Evolutionary conservation across 2,329 filamentous ascomycete genomes (phyloP), one percentile per base, ranked within the genome.

Genomic region (Aspergillus sp.): DNA sequence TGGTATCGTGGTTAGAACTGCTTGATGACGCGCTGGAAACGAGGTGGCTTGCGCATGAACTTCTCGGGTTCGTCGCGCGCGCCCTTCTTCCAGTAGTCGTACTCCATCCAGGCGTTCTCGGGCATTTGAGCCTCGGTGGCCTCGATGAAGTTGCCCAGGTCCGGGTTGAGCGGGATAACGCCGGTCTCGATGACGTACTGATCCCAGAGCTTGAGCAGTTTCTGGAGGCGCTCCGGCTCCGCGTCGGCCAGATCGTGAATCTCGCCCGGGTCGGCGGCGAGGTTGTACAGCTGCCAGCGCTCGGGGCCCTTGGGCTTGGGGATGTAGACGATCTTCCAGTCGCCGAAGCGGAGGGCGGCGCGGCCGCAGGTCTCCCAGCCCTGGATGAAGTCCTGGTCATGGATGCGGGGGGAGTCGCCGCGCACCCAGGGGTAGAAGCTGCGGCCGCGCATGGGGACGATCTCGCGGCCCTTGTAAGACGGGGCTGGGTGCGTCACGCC

Each of bases 91-190:
- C 82, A 86, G 57, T 85, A 85, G 66, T 85, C 81, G 64, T 83
- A 84, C 68, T 85, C 82, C 69, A 85, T 84, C 82, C 82, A 85
- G 6, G 78, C 81, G 61, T 85, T 82, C 65, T 86, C 82, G 0
- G 79, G 79, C 82, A 85, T 85, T 73, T 85, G 82, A 53, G 79
- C 82, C 66, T 86, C 82, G 60, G 80, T 83, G 0, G 81, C 82
- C 51, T 80, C 80, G 48, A 86, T 71, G 71, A 79, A 85, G 2
- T 78, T 70, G 0, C 82, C 82, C 41, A 85, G 65, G 55, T 81
- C 82, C 1, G 81, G 82, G 47, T 79, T 79, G 38, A 85, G 67
- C 22, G 82, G 81, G n/a, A 84, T 73, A 1, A 85, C 81, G 2
- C 82, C 82, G 0, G 79, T 82, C 62, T 86, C 82, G 9, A 82